These are phyloP conservation scores for Colletotrichum lupini DNA, from an alignment of 2,329 filamentous ascomycete species.

Conservation along the genomic window DNA sequence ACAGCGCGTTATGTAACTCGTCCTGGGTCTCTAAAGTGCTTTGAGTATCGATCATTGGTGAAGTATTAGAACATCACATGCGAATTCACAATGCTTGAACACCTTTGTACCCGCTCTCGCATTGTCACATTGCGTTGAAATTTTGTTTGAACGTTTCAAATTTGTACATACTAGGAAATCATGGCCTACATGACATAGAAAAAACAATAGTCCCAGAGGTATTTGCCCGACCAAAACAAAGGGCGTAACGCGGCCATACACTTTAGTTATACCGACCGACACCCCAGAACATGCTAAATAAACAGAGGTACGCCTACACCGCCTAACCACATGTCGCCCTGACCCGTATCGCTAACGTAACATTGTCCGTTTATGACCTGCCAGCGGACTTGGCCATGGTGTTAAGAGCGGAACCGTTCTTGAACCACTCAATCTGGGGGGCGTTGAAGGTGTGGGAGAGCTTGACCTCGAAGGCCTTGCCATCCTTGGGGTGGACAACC, in stretches of 20 bases:
- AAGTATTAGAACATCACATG: not conserved
- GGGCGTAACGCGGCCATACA: conserved; percentile 25
- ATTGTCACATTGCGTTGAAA: not conserved
- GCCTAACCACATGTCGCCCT: conserved; percentile 36
- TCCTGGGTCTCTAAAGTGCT: too few species aligned
- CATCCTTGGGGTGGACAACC: conserved; percentile 90
- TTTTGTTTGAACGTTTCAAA: conserved; percentile 39
- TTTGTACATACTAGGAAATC: conserved; percentile 47
- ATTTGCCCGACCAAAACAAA: conserved; percentile 33
- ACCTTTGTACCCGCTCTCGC: not conserved
- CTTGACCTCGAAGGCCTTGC: conserved; percentile 79
- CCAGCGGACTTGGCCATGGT: conserved; percentile 85
- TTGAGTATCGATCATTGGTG: not conserved
- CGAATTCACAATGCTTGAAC: not conserved
- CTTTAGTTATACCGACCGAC: conserved; percentile 32
- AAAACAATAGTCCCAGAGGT: conserved; percentile 38
- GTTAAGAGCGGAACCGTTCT: conserved; percentile 96
- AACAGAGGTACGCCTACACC: conserved; percentile 46
- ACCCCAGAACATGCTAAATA: conserved; percentile 31
- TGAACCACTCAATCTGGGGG: conserved; percentile 98
- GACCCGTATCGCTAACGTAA: conserved; percentile 16
- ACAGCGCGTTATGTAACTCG: not conserved
- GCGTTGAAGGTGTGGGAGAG: conserved; percentile 98
- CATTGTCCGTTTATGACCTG: conserved; percentile 44
- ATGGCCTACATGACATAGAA: conserved; percentile 40